Percentiles rank a stretch among this genome's conserved stretches.
These are phyloP conservation scores for Leccinum angustisporum DNA, from an alignment of 1,284 basidiomycete genomes.

Conservation along the genomic window DNA sequence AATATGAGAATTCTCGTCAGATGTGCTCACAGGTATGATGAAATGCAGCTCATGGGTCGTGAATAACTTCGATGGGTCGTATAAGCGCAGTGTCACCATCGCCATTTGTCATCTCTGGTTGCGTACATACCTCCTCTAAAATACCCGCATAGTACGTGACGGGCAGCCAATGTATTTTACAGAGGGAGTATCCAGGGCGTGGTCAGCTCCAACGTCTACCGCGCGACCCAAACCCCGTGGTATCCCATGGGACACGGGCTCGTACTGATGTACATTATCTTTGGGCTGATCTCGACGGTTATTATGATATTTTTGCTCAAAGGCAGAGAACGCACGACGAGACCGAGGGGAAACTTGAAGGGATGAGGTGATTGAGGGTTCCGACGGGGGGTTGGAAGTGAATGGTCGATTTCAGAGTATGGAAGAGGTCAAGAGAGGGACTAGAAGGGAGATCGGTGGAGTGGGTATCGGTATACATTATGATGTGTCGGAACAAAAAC, in stretches of 20 bases:
- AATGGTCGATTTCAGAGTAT: too few species aligned
- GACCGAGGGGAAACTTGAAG: too few species aligned
- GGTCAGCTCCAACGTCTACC: slow-evolving; percentile 73
- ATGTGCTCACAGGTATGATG: slow-evolving; percentile 4
- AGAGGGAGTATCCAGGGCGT: slow-evolving; percentile 70
- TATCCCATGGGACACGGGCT: slow-evolving; percentile 68
- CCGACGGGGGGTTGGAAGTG: too few species aligned
- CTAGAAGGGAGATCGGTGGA: too few species aligned
- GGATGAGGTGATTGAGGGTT: too few species aligned
- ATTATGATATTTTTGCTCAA: slow-evolving; percentile 49
- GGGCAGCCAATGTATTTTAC: neutral
- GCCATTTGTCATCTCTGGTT: slow-evolving; percentile 55
- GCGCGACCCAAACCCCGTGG: slow-evolving; percentile 64
- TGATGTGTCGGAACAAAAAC: too few species aligned
- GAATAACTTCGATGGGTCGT: slow-evolving; percentile 75
- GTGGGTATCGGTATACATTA: too few species aligned
- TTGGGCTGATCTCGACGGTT: slow-evolving; percentile 57
- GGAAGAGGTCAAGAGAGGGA: too few species aligned
- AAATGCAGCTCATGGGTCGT: slow-evolving; percentile 57
- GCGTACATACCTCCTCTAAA: slow-evolving; percentile 21
- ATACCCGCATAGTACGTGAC: neutral
- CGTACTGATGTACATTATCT: slow-evolving; percentile 67
- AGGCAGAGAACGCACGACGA: slow-evolving; percentile 10
- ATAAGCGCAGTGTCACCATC: slow-evolving; percentile 72
- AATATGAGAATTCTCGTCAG: neutral